phyloP scores from a whole-genome alignment of 1,139 yeast species.

The Nakaseomyces glabratus region DNA sequence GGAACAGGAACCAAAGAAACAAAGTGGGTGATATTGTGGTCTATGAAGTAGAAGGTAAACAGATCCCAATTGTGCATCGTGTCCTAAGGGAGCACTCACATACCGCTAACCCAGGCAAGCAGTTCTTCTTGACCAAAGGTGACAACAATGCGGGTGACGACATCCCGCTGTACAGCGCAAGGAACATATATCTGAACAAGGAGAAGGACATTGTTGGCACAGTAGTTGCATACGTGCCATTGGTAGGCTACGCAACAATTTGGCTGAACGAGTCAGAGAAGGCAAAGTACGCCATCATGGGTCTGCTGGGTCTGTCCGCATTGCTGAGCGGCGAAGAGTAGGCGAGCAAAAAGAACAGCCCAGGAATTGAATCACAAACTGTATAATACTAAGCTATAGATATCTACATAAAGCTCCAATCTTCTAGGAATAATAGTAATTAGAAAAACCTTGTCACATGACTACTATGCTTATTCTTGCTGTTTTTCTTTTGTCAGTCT shows the following conservation, averaged over 20 bases:
- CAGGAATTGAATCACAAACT: no score
- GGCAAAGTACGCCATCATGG: conserved; percentile 28
- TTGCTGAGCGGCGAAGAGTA: conserved; percentile 21
- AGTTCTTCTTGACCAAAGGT: conserved; percentile 83
- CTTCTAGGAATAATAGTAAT: no score
- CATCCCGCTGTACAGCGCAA: conserved; percentile 69
- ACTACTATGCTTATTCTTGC: no score
- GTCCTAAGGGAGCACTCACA: conserved; percentile 57
- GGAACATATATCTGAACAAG: conserved; percentile 68
- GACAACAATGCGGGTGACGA: conserved; percentile 94
- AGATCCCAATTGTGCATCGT: conserved; percentile 92
- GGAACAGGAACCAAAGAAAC: conserved; percentile 66
- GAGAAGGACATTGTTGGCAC: conserved; percentile 76
- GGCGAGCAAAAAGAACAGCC: no score
- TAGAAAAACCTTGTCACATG: no score
- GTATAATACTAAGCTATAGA: no score
- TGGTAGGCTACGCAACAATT: conserved; percentile 83
- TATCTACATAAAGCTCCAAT: no score
- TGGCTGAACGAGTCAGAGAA: conserved; percentile 71
- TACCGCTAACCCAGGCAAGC: conserved; percentile 36
- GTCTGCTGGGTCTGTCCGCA: conserved; percentile 26
- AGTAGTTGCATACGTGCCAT: conserved; percentile 88
- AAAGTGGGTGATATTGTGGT: conserved; percentile 94
- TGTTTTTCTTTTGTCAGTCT: no score
- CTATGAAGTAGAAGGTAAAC: conserved; percentile 72